Base-by-base conservation (phyloP, 768 basidiomycete species). In the Termitomyces sp. region DNA sequence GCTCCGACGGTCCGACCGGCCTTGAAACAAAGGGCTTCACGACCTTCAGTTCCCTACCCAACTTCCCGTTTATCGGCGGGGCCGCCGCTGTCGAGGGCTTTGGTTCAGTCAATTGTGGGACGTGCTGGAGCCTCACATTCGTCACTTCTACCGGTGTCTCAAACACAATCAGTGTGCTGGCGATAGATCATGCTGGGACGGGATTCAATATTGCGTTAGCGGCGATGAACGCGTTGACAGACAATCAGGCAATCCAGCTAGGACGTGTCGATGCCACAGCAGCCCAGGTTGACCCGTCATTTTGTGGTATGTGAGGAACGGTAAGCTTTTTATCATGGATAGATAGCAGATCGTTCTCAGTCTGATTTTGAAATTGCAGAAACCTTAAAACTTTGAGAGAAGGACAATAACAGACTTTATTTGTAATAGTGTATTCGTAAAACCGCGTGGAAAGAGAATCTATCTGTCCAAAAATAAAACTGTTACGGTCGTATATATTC, bases 11-110 rank as follows among this genome's bases (percentile, higher is more conserved):
- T 22, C 55, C 66, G 13, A 66, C 78, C 56, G 81, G 80, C 18
- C 69, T 83, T n/a, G 29, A 71, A 12, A 69, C 70, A 22, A 64
- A 64, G 4, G 49, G 49, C n/a, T 83, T 71, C 66, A 69, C 65
- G 10, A 81, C 75, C 29, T 78, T 84, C 46, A 71, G 68, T 6
- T 68, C 72, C 41, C 65, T 86, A 26, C 81, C 83, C 13, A 68
- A 65, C 39, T 86, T 82, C 72, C 82, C 84, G 3, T 62, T 70
- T 68, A 79, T 86, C 64, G 82, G 80, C 33, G 82, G 77, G 2
- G 77, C 73, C 1, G 68, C 70, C n/a, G 78, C 72, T 22, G 70
- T 85, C 57, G 64, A 57, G 4, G 75, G 73, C 28, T 85, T 69
- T 66, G 70, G 78, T 64, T 82, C 81, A 1, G 51, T 57, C 7